phyloP scores from a whole-genome alignment of 352 stramenopile genomes.

The Phytophthora cajani region DNA sequence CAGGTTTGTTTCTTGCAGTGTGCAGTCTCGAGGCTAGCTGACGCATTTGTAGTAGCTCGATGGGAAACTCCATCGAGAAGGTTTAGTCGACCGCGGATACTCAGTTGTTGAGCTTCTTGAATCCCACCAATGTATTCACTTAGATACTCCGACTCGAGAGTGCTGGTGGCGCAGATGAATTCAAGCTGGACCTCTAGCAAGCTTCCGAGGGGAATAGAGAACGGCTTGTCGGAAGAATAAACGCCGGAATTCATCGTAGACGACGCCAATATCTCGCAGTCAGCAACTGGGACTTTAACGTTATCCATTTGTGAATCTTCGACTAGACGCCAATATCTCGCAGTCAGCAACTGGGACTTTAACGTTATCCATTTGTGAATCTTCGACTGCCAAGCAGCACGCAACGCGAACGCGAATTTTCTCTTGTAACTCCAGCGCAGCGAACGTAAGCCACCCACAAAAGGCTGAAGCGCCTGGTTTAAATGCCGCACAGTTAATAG shows the following conservation, averaged over 20 bases:
- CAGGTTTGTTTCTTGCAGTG: slow-evolving; percentile 27
- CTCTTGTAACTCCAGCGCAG: background rate
- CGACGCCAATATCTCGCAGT: background rate
- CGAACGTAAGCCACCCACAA: background rate
- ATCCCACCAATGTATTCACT: background rate
- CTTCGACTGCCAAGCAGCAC: background rate
- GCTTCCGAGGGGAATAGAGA: slow-evolving; percentile 26
- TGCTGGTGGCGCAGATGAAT: slow-evolving; percentile 14
- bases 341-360: background rate
- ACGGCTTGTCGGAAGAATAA: background rate
- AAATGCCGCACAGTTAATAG: background rate
- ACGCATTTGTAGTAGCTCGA: slow-evolving; percentile 6
- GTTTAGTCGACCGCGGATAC: slow-evolving; percentile 13
- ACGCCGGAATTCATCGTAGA: background rate
- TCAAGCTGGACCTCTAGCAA: slow-evolving; percentile 22
- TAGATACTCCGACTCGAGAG: slow-evolving; percentile 9
- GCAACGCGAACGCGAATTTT: background rate
- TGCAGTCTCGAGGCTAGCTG: background rate
- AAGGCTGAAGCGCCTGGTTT: background rate
- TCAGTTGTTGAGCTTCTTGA: background rate
- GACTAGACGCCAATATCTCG: background rate
- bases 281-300: background rate
- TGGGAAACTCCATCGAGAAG: slow-evolving; percentile 14
- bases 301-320: background rate
- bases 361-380: background rate